A percentile compares a stretch with the other conserved stretches of the same genome.
These are phyloP conservation scores for Colletotrichum tofieldiae DNA, from an alignment of 2,329 filamentous ascomycete species.

Conservation along the genomic window DNA sequence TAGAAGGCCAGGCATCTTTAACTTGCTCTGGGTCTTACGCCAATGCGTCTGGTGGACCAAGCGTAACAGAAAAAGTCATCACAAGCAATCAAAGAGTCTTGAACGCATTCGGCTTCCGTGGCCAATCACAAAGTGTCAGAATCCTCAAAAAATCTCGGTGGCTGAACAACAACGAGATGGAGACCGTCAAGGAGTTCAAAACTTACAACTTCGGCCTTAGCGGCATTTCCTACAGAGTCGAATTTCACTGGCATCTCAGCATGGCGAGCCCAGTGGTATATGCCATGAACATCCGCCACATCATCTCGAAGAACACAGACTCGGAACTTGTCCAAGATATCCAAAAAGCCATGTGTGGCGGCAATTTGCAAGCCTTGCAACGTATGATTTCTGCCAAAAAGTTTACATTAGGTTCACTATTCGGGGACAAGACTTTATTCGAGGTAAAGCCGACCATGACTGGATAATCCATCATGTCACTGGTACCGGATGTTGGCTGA, in stretches of 20 bases:
- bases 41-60: background rate
- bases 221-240: conserved; percentile 8
- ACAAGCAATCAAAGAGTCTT: background rate
- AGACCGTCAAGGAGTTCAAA: background rate
- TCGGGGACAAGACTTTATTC: background rate
- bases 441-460: background rate
- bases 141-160: background rate
- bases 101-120: background rate
- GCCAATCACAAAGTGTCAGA: background rate
- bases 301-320: background rate
- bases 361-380: background rate
- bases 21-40: too few relatives aligned
- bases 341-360: background rate
- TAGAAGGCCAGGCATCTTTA: background rate
- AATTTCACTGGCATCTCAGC: background rate
- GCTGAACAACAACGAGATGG: background rate
- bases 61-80: background rate
- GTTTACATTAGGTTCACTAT: background rate
- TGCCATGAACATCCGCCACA: conserved; percentile 6
- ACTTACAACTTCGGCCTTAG: conserved; percentile 7
- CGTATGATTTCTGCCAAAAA: background rate
- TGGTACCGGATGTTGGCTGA: background rate
- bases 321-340: background rate
- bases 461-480: too few relatives aligned
- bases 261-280: background rate